Percentiles rank a stretch among this genome's conserved stretches.
These are phyloP conservation scores for Apiotrichum sp. DNA, from an alignment of 1,284 basidiomycete species.

Conservation along the genomic window DNA sequence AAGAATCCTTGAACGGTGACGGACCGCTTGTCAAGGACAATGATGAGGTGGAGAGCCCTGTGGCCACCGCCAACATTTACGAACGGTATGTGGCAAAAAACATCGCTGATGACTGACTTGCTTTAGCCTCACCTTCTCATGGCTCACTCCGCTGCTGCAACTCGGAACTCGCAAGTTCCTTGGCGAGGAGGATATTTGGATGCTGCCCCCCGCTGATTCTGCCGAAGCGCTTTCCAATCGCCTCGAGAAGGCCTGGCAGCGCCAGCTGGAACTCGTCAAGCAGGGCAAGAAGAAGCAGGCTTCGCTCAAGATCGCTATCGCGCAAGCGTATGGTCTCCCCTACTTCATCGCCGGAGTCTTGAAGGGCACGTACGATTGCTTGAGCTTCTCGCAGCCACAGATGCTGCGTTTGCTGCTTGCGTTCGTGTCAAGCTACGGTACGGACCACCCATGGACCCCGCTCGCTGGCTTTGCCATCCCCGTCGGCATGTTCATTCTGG, in stretches of 20 bases:
- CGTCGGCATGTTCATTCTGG: slow-evolving; percentile 68
- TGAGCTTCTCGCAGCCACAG: slow-evolving; percentile 84
- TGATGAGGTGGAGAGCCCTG: slow-evolving; percentile 61
- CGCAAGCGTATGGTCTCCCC: slow-evolving; percentile 69
- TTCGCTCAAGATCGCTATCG: slow-evolving; percentile 66
- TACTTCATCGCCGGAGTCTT: slow-evolving; percentile 64
- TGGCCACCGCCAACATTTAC: slow-evolving; percentile 76
- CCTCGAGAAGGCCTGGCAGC: slow-evolving; percentile 53
- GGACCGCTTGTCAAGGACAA: slow-evolving; percentile 40
- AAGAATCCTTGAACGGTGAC: slow-evolving; percentile 28
- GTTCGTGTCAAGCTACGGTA: slow-evolving; percentile 68
- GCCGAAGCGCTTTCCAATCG: slow-evolving; percentile 62
- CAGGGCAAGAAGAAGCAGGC: slow-evolving; percentile 59
- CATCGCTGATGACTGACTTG: no score
- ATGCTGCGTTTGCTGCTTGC: slow-evolving; percentile 71
- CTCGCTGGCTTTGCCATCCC: slow-evolving; percentile 68
- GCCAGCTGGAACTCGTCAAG: slow-evolving; percentile 35
- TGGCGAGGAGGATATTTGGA: slow-evolving; percentile 69
- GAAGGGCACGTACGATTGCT: slow-evolving; percentile 70
- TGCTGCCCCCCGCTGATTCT: slow-evolving; percentile 62
- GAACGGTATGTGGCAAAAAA: slow-evolving; percentile 15
- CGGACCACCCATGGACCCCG: slow-evolving; percentile 35
- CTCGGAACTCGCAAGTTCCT: slow-evolving; percentile 52
- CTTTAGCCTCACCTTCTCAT: slow-evolving; percentile 2
- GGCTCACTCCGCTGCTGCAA: slow-evolving; percentile 25